Conservation (phyloP, 208 protist species). For the Trypanosoma brucei region DNA sequence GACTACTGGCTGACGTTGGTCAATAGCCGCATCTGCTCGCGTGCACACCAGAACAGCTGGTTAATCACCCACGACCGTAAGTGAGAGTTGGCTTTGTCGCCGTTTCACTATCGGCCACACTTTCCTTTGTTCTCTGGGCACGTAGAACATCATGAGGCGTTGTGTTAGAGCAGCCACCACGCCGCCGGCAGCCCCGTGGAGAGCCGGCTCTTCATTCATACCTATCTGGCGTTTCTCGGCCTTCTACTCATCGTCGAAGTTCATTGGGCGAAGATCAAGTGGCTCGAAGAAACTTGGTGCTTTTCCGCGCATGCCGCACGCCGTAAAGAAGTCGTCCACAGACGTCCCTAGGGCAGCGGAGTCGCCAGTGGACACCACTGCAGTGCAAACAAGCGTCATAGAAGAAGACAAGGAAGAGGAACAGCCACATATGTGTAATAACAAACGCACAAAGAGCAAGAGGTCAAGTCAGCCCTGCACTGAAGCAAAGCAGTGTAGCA, state of each 20-base stretch:
- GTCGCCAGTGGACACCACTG: not conserved
- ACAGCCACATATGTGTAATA: not conserved
- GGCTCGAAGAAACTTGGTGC: slow-evolving; percentile 8
- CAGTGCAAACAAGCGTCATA: not conserved
- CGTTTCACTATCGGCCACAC: no score
- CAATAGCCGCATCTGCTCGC: no score
- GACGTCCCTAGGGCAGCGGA: not conserved
- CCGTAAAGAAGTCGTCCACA: not conserved
- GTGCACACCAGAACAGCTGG: no score
- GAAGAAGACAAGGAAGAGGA: not conserved
- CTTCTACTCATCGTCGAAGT: slow-evolving; percentile 17
- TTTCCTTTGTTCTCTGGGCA: no score
- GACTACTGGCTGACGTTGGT: no score
- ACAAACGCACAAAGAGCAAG: no score
- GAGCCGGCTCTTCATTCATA: not conserved
- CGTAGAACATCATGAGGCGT: slow-evolving; percentile 3
- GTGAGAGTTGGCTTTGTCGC: no score
- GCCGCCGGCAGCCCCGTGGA: not conserved
- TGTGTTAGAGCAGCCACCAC: slow-evolving; percentile 1
- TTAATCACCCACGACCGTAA: no score
- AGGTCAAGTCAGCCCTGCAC: not conserved
- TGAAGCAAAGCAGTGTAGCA: no score
- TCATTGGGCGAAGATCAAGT: slow-evolving; percentile 11
- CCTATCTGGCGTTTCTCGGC: not conserved
- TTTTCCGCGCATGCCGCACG: not conserved